phyloP scores from a whole-genome alignment of 495 filamentous ascomycete genomes.

The Penicillium macrosclerotiorum region DNA sequence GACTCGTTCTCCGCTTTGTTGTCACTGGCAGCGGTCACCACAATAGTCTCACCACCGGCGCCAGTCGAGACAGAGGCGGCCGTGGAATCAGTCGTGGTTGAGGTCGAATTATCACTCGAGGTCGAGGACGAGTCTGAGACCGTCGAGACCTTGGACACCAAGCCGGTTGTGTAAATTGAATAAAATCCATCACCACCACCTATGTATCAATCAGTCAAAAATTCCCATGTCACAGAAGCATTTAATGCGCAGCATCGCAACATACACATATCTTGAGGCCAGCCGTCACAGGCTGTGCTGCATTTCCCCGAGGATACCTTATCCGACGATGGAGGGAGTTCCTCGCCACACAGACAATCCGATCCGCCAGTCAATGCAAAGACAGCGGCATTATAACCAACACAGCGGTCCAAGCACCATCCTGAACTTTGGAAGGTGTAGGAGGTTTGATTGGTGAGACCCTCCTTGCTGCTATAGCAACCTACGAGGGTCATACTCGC shows the following conservation, averaged over 20 bases:
- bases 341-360: constrained; percentile 48
- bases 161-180: constrained; percentile 46
- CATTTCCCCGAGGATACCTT: constrained; percentile 41
- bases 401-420: constrained; percentile 45
- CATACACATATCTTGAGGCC: constrained; percentile 47
- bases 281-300: constrained; percentile 42
- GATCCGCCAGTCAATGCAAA: constrained; percentile 43
- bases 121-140: constrained; percentile 18
- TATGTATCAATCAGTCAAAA: constrained; percentile 14
- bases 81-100: constrained; percentile 18
- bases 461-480: constrained; percentile 37
- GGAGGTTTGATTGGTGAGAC: constrained; percentile 4
- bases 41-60: constrained; percentile 33
- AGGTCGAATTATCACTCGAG: constrained; percentile 7
- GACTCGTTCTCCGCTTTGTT: constrained; percentile 12
- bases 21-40: constrained; percentile 36
- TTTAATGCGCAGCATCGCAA: too few relatives aligned
- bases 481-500: constrained; percentile 23
- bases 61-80: constrained; percentile 19
- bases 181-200: constrained; percentile 45
- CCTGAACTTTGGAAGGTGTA: constrained; percentile 49
- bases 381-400: constrained; percentile 29
- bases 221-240: neutral
- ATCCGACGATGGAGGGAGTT: constrained; percentile 37
- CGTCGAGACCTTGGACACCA: constrained; percentile 27